These are phyloP conservation scores for Medicago lupulina DNA, from an alignment of 306 rosid species.

Conservation along the genomic window DNA sequence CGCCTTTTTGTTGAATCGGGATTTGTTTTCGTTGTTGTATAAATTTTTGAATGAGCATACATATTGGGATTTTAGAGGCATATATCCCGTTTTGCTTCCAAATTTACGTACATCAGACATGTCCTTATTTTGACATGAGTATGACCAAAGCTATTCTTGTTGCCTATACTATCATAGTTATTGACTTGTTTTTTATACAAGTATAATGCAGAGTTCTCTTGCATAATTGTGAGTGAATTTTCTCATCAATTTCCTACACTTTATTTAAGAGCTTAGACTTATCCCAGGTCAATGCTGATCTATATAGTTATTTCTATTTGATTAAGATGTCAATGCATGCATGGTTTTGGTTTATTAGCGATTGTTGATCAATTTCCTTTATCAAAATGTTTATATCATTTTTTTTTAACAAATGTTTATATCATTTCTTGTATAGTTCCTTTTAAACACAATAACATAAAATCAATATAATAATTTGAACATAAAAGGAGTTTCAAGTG, in stretches of 20 bases:
- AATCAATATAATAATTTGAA: background rate
- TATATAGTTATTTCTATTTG: background rate
- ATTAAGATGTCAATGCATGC: background rate
- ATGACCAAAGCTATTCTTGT: constrained; percentile 6
- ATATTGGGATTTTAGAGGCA: background rate
- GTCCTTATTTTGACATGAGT: constrained; percentile 6
- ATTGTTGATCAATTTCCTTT: background rate
- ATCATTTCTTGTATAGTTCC: background rate
- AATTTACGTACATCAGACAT: background rate
- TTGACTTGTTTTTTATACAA: background rate
- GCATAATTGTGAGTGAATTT: background rate
- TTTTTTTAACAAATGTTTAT: too few relatives aligned
- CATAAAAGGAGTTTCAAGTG: background rate
- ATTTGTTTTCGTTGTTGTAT: constrained; percentile 19
- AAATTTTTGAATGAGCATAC: constrained; percentile 28
- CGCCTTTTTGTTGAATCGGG: background rate
- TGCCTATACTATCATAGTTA: background rate
- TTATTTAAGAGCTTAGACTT: background rate
- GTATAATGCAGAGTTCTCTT: background rate
- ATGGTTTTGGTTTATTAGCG: background rate
- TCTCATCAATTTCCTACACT: background rate
- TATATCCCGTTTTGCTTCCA: constrained; percentile 15
- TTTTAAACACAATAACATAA: background rate
- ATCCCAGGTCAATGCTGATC: background rate
- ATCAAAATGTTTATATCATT: too few relatives aligned